These are phyloP conservation scores for Candida germanica DNA, from an alignment of 805 yeast species.

Conservation along the genomic window DNA sequence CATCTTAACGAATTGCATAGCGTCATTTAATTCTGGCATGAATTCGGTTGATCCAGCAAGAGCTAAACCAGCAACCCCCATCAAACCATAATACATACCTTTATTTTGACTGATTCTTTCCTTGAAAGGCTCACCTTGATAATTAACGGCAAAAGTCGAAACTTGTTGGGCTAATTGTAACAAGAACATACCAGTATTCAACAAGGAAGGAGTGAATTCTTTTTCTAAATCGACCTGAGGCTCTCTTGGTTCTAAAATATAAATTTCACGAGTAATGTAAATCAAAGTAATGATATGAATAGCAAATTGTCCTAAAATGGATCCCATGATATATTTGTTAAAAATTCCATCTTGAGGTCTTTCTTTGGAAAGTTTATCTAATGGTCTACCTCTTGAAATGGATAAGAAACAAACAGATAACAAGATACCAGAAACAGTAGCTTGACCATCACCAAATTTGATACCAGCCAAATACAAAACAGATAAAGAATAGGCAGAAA, in stretches of 20 bases:
- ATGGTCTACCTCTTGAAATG: constrained; percentile 89
- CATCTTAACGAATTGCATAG: constrained; percentile 92
- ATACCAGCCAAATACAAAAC: constrained; percentile 96
- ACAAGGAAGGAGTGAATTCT: constrained; percentile 79
- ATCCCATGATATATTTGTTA: constrained; percentile 95
- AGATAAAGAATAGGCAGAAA: constrained; percentile 92
- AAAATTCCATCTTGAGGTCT: constrained; percentile 98
- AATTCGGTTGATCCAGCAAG: constrained; percentile 91
- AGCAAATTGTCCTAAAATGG: constrained; percentile 94
- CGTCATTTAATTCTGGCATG: constrained; percentile 89
- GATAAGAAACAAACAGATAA: constrained; percentile 92
- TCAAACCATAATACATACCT: constrained; percentile 94
- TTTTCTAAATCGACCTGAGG: constrained; percentile 88
- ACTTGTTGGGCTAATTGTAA: constrained; percentile 95
- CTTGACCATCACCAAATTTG: constrained; percentile 96
- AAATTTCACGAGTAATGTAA: constrained; percentile 79
- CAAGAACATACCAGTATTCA: constrained; percentile 94
- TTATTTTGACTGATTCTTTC: constrained; percentile 85
- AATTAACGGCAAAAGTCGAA: constrained; percentile 95
- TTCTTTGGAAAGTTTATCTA: constrained; percentile 83
- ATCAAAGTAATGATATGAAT: constrained; percentile 81
- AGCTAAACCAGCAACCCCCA: constrained; percentile 88
- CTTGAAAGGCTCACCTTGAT: constrained; percentile 95
- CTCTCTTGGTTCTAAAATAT: constrained; percentile 87
- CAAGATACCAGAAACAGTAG: constrained; percentile 92